Percentiles rank a stretch among this genome's conserved stretches.
phyloP scores from a whole-genome alignment of 108 stramenopile genomes.

The Epipyxis sp. region DNA sequence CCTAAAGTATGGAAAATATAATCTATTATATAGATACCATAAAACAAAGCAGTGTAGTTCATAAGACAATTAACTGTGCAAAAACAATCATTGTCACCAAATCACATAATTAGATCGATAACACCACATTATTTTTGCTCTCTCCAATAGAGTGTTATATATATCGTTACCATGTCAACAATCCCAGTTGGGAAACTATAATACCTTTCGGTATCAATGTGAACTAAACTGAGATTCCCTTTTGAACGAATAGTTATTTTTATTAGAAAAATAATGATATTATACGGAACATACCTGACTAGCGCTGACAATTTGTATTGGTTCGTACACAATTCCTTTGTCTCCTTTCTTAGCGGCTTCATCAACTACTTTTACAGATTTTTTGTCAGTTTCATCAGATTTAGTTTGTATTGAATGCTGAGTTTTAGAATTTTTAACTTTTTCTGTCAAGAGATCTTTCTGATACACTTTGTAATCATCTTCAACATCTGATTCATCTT shows the following conservation, averaged over 20 bases:
- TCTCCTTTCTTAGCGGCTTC: slow-evolving; percentile 37
- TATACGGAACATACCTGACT: neutral
- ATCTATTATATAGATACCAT: too few species aligned
- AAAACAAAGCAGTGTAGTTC: too few species aligned
- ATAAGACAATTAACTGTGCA: too few species aligned
- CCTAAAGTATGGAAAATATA: too few species aligned
- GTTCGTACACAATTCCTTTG: slow-evolving; percentile 29
- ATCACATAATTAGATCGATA: slow-evolving; percentile 40
- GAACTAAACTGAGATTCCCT: slow-evolving; percentile 2
- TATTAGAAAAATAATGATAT: neutral
- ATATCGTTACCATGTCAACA: slow-evolving; percentile 27
- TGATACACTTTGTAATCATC: slow-evolving; percentile 35
- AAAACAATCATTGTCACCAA: neutral
- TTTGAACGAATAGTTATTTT: neutral
- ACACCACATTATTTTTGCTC: neutral
- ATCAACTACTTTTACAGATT: neutral
- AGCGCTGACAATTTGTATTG: neutral
- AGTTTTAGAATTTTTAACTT: slow-evolving; percentile 42
- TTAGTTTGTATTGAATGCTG: too few species aligned
- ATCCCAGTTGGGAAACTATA: neutral
- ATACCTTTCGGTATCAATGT: neutral
- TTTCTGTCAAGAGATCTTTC: slow-evolving; percentile 30
- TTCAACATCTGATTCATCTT: slow-evolving; percentile 18
- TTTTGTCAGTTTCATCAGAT: slow-evolving; percentile 31
- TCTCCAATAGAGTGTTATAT: neutral